Conservation (phyloP, 2,329 filamentous ascomycete species). For the Trichophyton verrucosum region DNA sequence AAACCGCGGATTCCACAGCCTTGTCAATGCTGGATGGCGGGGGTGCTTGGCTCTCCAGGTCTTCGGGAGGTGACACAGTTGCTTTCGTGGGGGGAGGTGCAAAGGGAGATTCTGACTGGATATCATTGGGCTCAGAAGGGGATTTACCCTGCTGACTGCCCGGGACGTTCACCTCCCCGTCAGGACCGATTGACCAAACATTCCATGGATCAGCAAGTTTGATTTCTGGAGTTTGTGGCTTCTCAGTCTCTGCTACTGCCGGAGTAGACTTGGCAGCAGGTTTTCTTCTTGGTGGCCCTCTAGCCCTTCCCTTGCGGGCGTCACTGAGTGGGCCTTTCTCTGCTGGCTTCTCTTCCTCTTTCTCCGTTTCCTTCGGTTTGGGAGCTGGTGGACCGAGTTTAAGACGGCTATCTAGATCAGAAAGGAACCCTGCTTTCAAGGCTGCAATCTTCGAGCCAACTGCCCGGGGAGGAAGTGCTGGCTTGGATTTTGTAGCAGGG, state of each 20-base stretch:
- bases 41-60: neutral
- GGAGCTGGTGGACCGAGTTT: slow-evolving; percentile 69
- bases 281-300: slow-evolving; percentile 69
- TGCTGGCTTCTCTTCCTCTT: slow-evolving; percentile 44
- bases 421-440: slow-evolving; percentile 83
- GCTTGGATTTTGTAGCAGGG: slow-evolving; percentile 57
- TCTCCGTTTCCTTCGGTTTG: slow-evolving; percentile 58
- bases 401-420: slow-evolving; percentile 79
- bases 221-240: slow-evolving; percentile 21
- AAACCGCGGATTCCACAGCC: neutral
- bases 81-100: neutral
- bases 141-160: neutral
- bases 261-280: slow-evolving; percentile 40
- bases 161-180: slow-evolving; percentile 7
- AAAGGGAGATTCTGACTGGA: neutral
- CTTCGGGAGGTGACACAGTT: neutral
- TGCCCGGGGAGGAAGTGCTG: slow-evolving; percentile 66
- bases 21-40: neutral
- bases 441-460: slow-evolving; percentile 78
- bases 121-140: neutral
- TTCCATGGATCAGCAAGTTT: slow-evolving; percentile 30
- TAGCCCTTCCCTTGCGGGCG: slow-evolving; percentile 78
- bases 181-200: slow-evolving; percentile 27
- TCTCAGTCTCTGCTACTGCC: slow-evolving; percentile 11
- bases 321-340: slow-evolving; percentile 74